These are phyloP conservation scores for Cercis canadensis DNA, from an alignment of 306 rosid genomes.

Conservation along the genomic window DNA sequence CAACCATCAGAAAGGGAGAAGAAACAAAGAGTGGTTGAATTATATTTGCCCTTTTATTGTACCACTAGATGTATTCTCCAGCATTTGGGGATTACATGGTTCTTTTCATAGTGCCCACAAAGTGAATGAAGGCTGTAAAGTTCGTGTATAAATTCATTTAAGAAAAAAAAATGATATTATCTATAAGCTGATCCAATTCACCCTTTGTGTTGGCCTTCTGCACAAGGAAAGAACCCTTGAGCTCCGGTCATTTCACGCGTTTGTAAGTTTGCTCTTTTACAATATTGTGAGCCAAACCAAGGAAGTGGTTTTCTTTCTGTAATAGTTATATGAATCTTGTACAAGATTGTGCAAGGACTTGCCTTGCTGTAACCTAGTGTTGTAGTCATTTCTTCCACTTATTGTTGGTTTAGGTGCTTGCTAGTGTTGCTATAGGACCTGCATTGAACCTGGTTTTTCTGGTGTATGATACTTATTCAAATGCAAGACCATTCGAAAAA, in stretches of 20 bases:
- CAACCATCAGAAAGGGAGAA: no score
- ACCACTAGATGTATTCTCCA: conserved; percentile 17
- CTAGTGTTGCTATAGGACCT: background rate
- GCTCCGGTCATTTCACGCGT: background rate
- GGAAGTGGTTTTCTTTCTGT: conserved; percentile 7
- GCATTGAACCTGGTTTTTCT: background rate
- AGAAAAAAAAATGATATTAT: conserved; percentile 1
- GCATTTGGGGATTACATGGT: conserved; percentile 6
- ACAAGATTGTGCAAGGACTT: background rate
- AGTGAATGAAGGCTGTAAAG: conserved; percentile 39
- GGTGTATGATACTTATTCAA: no score
- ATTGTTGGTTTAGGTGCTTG: background rate
- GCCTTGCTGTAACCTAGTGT: background rate
- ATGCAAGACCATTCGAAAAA: no score
- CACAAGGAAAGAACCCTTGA: conserved; percentile 1
- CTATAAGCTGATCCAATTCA: conserved; percentile 11
- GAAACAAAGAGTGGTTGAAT: no score
- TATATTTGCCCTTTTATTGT: conserved; percentile 33
- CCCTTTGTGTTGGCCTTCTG: conserved; percentile 24
- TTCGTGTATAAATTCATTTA: conserved; percentile 46
- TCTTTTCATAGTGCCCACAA: conserved; percentile 20
- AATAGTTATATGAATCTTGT: no score
- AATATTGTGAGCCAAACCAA: conserved; percentile 17
- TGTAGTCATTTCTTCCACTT: background rate
- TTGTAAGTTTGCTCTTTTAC: background rate